Percentiles rank a stretch among this genome's conserved stretches.
Conservation (phyloP, 768 basidiomycete genomes). For the Leccinellum rugosiceps region DNA sequence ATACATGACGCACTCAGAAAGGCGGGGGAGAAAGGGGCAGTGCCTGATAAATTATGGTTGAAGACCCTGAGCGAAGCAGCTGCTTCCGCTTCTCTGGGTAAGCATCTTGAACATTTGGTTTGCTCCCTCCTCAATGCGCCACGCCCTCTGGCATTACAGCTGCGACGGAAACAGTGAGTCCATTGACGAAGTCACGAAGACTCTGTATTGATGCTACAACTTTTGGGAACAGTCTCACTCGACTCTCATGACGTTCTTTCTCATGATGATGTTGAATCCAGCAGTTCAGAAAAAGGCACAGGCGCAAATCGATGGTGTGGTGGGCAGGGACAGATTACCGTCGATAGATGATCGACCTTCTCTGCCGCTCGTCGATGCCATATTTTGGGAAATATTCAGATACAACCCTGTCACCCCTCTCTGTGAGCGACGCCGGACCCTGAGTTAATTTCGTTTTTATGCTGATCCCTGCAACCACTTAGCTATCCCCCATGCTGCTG, state of each 20-base stretch:
- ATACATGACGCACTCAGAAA: constrained; percentile 5
- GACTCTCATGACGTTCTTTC: constrained; percentile 2
- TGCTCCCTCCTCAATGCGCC: background rate
- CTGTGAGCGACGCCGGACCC: background rate
- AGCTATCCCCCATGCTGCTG: constrained; percentile 27
- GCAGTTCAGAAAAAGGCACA: constrained; percentile 6
- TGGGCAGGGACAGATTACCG: constrained; percentile 5
- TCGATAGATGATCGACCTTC: constrained; percentile 8
- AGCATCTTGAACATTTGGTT: background rate
- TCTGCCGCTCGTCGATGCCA: constrained; percentile 7
- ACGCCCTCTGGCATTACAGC: background rate
- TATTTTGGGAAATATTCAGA: constrained; percentile 3
- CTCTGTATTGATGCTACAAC: background rate
- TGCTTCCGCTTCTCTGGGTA: constrained; percentile 11
- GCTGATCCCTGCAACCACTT: background rate
- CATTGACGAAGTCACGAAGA: background rate
- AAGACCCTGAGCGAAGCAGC: constrained; percentile 2
- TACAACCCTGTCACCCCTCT: background rate
- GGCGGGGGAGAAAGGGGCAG: background rate
- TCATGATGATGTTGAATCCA: constrained; percentile 8
- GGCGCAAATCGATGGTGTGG: constrained; percentile 5
- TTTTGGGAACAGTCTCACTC: background rate
- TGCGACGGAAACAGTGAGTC: constrained; percentile 1
- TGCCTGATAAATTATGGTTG: constrained; percentile 2
- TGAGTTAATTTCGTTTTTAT: too few relatives aligned